phyloP scores from a whole-genome alignment of 1,284 basidiomycete genomes.

The Fomitopsis pinicola region DNA sequence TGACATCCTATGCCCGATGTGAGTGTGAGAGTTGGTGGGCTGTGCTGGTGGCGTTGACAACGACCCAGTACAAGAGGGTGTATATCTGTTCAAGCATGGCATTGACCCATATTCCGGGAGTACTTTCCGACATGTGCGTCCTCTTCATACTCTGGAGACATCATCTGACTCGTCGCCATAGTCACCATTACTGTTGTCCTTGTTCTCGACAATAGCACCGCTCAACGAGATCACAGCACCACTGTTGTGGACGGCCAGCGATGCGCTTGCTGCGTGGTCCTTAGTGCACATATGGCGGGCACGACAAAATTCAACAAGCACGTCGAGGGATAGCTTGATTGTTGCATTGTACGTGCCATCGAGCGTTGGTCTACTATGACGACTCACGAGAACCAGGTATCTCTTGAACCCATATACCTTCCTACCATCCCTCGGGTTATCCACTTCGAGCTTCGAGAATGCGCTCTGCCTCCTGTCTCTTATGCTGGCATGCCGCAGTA shows the following conservation, averaged over 20 bases:
- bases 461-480: slow-evolving; percentile 62
- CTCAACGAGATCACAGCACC: slow-evolving; percentile 44
- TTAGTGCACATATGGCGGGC: slow-evolving; percentile 65
- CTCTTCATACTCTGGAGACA: neutral
- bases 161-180: slow-evolving; percentile 27
- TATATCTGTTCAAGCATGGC: slow-evolving; percentile 70
- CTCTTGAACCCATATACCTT: slow-evolving; percentile 88
- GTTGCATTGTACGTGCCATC: slow-evolving; percentile 52
- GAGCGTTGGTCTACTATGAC: neutral
- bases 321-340: slow-evolving; percentile 52
- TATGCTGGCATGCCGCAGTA: slow-evolving; percentile 72
- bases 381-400: slow-evolving; percentile 46
- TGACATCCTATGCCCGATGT: slow-evolving; percentile 69
- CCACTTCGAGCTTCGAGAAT: slow-evolving; percentile 80
- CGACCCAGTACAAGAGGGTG: slow-evolving; percentile 78
- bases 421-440: slow-evolving; percentile 74
- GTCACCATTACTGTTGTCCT: slow-evolving; percentile 79
- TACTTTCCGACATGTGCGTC: slow-evolving; percentile 75
- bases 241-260: slow-evolving; percentile 67
- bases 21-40: slow-evolving; percentile 17
- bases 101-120: slow-evolving; percentile 85
- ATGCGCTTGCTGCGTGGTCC: slow-evolving; percentile 64
- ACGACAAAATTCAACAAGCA: slow-evolving; percentile 43
- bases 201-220: slow-evolving; percentile 70
- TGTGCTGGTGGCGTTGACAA: slow-evolving; percentile 6